Conservation (phyloP, 225 moss, liverwort and hornwort species). For the Antitrichia curtipendula region DNA sequence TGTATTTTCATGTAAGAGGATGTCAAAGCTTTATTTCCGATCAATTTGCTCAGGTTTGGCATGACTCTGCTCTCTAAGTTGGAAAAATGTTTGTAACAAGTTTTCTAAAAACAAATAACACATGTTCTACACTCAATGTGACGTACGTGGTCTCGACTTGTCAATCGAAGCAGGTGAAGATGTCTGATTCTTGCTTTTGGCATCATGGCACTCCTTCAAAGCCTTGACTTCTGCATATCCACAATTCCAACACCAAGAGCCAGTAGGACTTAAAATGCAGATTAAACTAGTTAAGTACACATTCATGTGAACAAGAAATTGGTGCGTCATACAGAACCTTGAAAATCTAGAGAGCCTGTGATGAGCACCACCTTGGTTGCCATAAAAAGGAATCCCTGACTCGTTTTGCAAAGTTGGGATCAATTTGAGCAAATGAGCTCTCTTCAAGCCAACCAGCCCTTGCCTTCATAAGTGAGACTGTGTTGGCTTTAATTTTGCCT, state of each 20-base stretch:
- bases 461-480: neutral
- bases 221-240: conserved; percentile 28
- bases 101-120: neutral
- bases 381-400: neutral
- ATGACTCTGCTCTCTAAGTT: neutral
- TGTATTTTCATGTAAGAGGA: neutral
- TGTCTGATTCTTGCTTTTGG: neutral
- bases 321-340: neutral
- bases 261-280: neutral
- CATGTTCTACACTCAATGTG: neutral
- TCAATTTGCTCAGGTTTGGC: neutral
- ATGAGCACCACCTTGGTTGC: neutral
- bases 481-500: neutral
- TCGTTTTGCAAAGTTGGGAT: neutral
- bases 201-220: conserved; percentile 30
- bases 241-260: neutral
- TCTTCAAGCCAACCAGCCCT: neutral
- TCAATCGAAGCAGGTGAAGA: neutral
- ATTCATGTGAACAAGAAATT: neutral
- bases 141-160: neutral
- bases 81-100: neutral
- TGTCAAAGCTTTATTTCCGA: no score
- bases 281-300: neutral
- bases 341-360: neutral
- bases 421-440: neutral